These are phyloP conservation scores for Talinum fruticosum DNA, from an alignment of 148 eudicot species.

Conservation along the genomic window DNA sequence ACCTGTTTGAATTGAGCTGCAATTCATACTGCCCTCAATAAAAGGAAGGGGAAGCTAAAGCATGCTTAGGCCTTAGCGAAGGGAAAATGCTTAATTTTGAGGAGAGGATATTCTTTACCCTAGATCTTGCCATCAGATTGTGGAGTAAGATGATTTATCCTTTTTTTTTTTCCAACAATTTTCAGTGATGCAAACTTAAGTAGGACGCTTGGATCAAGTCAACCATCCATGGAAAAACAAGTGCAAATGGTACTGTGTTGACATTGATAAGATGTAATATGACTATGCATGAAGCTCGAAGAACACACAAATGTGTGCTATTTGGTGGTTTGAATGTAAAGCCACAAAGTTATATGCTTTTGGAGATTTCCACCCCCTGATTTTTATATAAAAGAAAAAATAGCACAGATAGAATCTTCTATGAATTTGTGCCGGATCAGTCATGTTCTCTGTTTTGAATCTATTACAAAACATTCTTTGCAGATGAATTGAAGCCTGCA, in stretches of 20 bases:
- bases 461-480: slow-evolving; percentile 12
- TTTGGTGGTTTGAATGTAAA: neutral
- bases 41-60: neutral
- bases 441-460: neutral
- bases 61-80: neutral
- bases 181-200: slow-evolving; percentile 3
- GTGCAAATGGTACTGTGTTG: slow-evolving; percentile 4
- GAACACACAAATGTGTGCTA: neutral
- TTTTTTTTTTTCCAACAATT: neutral
- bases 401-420: neutral
- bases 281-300: too few species aligned
- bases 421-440: neutral
- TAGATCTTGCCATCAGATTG: neutral
- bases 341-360: neutral
- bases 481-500: slow-evolving; percentile 95
- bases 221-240: neutral
- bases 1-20: neutral
- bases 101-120: neutral
- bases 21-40: neutral
- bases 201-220: slow-evolving; percentile 18
- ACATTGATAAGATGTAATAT: neutral
- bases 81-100: neutral
- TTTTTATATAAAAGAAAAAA: neutral
- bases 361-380: neutral
- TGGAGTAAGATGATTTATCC: neutral